Percentiles rank a stretch among this genome's conserved stretches.
These are phyloP conservation scores for Saccharomyces hybrid DNA, from an alignment of 1,139 yeast species.

Conservation along the genomic window DNA sequence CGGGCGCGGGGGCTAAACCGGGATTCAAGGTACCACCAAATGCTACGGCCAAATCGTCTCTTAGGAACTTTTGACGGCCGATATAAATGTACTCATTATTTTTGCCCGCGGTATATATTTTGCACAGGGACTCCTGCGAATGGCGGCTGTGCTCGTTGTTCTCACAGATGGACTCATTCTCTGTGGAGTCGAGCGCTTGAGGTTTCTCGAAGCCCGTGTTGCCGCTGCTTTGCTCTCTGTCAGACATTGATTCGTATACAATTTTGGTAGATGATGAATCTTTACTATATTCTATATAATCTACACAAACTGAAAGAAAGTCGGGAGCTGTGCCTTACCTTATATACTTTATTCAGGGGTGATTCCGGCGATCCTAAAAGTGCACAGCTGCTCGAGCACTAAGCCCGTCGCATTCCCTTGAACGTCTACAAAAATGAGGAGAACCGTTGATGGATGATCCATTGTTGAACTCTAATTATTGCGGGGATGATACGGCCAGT, in stretches of 20 bases:
- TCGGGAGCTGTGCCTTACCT: neutral
- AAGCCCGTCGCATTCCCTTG: neutral
- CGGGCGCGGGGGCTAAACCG: slow-evolving; percentile 45
- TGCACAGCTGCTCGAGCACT: neutral
- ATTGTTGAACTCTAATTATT: neutral
- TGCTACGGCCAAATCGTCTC: slow-evolving; percentile 46
- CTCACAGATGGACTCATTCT: neutral
- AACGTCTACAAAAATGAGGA: neutral
- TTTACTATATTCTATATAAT: neutral
- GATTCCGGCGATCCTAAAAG: neutral
- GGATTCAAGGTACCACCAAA: slow-evolving; percentile 59
- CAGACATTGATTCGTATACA: slow-evolving; percentile 8
- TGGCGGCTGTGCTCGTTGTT: slow-evolving; percentile 1
- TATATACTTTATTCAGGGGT: neutral
- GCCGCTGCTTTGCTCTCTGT: slow-evolving; percentile 13
- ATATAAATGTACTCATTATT: slow-evolving; percentile 56
- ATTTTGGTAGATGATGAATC: neutral
- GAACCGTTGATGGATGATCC: neutral
- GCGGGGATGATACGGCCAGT: neutral
- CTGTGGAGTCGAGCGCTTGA: neutral
- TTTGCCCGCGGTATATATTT: slow-evolving; percentile 34
- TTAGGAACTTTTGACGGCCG: slow-evolving; percentile 63
- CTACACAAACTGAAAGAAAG: neutral
- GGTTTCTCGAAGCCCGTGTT: slow-evolving; percentile 2
- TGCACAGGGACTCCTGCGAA: slow-evolving; percentile 7